Evolutionary conservation across 495 filamentous ascomycete genomes (phyloP), one percentile per base, ranked within the genome.

Genomic region (Haplographium delicatum): DNA sequence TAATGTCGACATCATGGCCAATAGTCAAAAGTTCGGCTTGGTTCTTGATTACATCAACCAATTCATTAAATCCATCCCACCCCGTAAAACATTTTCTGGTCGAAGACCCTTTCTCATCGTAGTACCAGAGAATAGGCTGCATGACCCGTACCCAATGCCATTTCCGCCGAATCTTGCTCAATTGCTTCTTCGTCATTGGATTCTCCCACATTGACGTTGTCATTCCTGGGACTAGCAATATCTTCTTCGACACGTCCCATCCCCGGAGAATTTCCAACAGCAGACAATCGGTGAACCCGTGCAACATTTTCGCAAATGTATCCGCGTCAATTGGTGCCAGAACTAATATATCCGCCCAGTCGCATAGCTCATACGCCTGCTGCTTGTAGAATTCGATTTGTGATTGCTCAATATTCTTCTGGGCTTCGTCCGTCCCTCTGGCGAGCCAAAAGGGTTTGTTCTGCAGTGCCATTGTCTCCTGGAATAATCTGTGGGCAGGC

Each of bases 271-370:
- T 78, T 31, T 87, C 80, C 30, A 91, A 69, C 3, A 89, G 72
- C 38, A 89, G 71, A 5, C 78, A 89, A 55, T 84, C 85, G 3
- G 85, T 81, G 31, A 88, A 74, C 25, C 88, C 89, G 26, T 82
- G 78, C 62, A 93, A 72, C 88, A 95, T 91, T 62, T 83, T 86
- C 13, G 85, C 86, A 47, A 95, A 66, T 34, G 79, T 80, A 64
- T 88, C 85, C 28, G 87, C 86, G 59, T 89, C 84, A 44, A 95
- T 82, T n/a, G 88, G 87, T 13, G 85, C 86, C 10, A 93, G 75
- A 19, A 93, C 74, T 15, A 93, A 72, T 62, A 95, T 69, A 65
- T 93, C 86, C n/a, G 88, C 87, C 89, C 89, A 95, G 57, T 86
- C 81, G 53, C 84, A 84, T 24, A 89, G 75, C 56, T 88, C 83